A percentile compares a stretch with the other conserved stretches of the same genome.
Evolutionary conservation across 2,329 filamentous ascomycete species (phyloP).

Genomic region (Alternaria brassicicola): DNA sequence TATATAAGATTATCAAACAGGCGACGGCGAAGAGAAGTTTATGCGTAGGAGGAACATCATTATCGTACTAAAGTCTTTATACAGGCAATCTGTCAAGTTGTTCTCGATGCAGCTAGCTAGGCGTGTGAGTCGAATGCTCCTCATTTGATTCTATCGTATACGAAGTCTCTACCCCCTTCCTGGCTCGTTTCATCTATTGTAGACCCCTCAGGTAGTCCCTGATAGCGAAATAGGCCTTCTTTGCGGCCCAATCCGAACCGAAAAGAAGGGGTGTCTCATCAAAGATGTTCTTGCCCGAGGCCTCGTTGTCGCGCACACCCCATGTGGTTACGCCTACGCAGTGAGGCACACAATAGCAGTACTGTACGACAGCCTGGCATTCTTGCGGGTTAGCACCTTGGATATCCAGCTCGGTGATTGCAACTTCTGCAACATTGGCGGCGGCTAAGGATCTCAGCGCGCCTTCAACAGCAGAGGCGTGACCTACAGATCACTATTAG

Average conservation of each 20-base stretch:
- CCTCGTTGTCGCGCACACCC: not conserved
- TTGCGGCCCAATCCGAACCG: not conserved
- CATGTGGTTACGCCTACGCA: not conserved
- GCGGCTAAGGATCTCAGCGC: not conserved
- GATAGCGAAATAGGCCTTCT: not conserved
- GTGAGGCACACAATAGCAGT: not conserved
- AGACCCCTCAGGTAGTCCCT: not conserved
- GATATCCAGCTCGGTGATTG: not conserved
- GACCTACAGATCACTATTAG: not conserved
- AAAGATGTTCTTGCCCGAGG: not conserved
- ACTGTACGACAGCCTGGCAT: not conserved
- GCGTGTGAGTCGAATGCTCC: not conserved
- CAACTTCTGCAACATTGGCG: not conserved
- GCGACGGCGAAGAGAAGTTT: not conserved
- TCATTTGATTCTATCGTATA: not conserved
- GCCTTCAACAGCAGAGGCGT: not conserved
- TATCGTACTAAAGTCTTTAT: not conserved
- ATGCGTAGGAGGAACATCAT: not conserved
- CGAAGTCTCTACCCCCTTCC: not conserved
- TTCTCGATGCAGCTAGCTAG: not conserved
- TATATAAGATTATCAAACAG: not conserved
- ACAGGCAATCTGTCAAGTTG: not conserved
- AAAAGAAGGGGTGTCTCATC: not conserved
- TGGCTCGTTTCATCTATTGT: not conserved
- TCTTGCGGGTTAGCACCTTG: not conserved